phyloP scores from a whole-genome alignment of 2,329 filamentous ascomycete genomes.

The Sporothrix schenckii region DNA sequence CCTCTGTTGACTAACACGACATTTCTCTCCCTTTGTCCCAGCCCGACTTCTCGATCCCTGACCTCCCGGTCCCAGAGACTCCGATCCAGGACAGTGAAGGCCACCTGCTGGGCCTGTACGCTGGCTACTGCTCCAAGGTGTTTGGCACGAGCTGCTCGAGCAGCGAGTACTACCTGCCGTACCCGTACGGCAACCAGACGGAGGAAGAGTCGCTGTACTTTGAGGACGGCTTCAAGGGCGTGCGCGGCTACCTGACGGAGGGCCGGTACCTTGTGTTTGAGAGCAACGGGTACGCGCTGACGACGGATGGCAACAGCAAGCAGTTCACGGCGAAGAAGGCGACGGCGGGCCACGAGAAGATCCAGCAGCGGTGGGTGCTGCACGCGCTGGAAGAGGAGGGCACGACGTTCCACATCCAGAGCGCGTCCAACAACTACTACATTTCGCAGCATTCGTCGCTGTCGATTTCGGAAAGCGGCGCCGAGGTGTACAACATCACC shows the following conservation, averaged over 20 bases:
- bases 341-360: conserved; percentile 45
- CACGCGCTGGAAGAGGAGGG: conserved; percentile 45
- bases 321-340: conserved; percentile 39
- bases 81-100: conserved; percentile 50
- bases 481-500: conserved; percentile 38
- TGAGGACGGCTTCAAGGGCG: conserved; percentile 59
- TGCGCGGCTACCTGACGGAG: conserved; percentile 57
- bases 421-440: conserved; percentile 37
- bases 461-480: conserved; percentile 35
- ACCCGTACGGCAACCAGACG: conserved; percentile 52
- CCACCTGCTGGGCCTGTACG: conserved; percentile 49
- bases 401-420: conserved; percentile 40
- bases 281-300: conserved; percentile 49
- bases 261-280: conserved; percentile 59
- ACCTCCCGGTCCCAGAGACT: conserved; percentile 48
- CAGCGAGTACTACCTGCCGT: conserved; percentile 38
- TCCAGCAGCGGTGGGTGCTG: conserved; percentile 54
- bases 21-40: neutral
- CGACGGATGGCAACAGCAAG: conserved; percentile 40
- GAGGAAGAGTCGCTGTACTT: conserved; percentile 47
- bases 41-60: conserved; percentile 54
- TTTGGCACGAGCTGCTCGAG: conserved; percentile 43
- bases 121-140: conserved; percentile 46
- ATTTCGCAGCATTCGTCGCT: conserved; percentile 37
- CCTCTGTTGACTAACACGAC: neutral